Evolutionary conservation across 148 eudicot species (phyloP).

Genomic region (Agrostemma githago): DNA sequence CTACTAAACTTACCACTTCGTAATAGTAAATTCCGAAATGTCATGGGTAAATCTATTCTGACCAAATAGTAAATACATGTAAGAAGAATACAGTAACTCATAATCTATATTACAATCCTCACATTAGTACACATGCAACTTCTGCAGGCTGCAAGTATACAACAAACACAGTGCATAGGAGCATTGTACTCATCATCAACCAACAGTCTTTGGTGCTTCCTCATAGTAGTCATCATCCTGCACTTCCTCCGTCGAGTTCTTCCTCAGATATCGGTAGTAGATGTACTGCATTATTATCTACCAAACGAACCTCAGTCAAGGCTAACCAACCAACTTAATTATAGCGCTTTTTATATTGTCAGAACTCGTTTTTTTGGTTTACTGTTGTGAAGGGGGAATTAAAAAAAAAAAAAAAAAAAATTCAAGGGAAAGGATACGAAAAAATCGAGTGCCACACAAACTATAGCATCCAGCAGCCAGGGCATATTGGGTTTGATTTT

Average conservation of each 20-base stretch:
- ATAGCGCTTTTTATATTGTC: too few species aligned
- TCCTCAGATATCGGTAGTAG: conserved; percentile 62
- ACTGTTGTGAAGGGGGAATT: neutral
- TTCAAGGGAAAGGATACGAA: conserved; percentile 64
- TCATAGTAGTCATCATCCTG: conserved; percentile 28
- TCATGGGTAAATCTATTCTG: neutral
- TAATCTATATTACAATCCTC: neutral
- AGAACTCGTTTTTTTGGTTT: too few species aligned
- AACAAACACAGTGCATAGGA: neutral
- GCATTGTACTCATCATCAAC: conserved; percentile 22
- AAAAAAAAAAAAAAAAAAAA: neutral
- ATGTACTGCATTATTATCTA: conserved; percentile 85
- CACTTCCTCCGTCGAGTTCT: conserved; percentile 23
- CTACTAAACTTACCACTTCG: neutral
- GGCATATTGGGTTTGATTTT: conserved; percentile 79
- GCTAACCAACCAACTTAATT: conserved; percentile 9
- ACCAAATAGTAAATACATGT: conserved; percentile 2
- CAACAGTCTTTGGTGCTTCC: conserved; percentile 37
- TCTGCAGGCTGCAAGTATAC: too few species aligned
- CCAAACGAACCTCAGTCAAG: conserved; percentile 33
- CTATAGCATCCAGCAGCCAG: conserved; percentile 90
- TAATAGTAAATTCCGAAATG: neutral
- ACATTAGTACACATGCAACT: neutral
- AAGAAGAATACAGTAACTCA: conserved; percentile 7
- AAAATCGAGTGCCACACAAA: conserved; percentile 72